These are phyloP conservation scores for Ambrosia hybrid DNA, from an alignment of 140 eudicot genomes.

Conservation along the genomic window DNA sequence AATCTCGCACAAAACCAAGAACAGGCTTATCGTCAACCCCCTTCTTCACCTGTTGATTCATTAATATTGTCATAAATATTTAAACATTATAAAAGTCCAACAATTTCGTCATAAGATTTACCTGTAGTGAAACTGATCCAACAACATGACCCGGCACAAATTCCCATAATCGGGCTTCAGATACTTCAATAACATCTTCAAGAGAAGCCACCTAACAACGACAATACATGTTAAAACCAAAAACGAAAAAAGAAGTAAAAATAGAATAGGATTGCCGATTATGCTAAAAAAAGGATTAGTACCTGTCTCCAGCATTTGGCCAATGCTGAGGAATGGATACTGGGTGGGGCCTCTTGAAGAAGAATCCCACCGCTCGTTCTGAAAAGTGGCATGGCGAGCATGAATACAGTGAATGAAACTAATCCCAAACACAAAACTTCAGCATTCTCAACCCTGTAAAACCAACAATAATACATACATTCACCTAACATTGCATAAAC, in stretches of 20 bases:
- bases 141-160: slow-evolving; percentile 91
- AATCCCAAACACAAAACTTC: slow-evolving; percentile 95
- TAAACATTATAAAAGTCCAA: not conserved
- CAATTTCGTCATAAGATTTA: slow-evolving; percentile 19
- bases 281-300: not conserved
- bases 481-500: not conserved
- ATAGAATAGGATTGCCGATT: too few relatives aligned
- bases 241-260: not conserved
- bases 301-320: slow-evolving; percentile 96
- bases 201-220: slow-evolving; percentile 56
- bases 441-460: slow-evolving; percentile 84
- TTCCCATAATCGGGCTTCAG: slow-evolving; percentile 94
- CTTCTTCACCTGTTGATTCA: slow-evolving; percentile 59
- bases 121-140: slow-evolving; percentile 81
- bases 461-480: not conserved
- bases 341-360: slow-evolving; percentile 85
- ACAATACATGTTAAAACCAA: not conserved
- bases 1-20: slow-evolving; percentile 66
- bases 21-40: slow-evolving; percentile 60
- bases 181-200: slow-evolving; percentile 75
- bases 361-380: slow-evolving; percentile 77
- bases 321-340: slow-evolving; percentile 77
- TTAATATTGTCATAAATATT: not conserved
- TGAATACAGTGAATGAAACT: slow-evolving; percentile 79
- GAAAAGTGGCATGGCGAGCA: slow-evolving; percentile 93